Conservation (phyloP, 2,329 filamentous ascomycete genomes). For the Furcasterigmium sp. region DNA sequence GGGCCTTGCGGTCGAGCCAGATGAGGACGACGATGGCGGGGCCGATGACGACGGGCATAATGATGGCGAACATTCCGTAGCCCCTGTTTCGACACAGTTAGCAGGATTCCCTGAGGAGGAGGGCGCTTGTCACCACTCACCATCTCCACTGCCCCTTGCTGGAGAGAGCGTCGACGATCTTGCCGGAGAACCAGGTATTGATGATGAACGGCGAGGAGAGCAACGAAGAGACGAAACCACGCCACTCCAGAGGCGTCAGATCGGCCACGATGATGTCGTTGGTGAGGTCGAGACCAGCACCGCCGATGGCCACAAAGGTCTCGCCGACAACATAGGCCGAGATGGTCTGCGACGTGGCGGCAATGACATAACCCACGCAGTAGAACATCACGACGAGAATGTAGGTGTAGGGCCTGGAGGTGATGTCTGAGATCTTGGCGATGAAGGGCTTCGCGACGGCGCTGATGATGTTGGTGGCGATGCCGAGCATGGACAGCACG, state of each 20-base stretch:
- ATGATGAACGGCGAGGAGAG: constrained; percentile 52
- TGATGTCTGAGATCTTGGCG: constrained; percentile 57
- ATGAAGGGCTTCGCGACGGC: constrained; percentile 56
- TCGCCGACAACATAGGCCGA: constrained; percentile 46
- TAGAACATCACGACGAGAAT: constrained; percentile 47
- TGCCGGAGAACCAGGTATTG: constrained; percentile 60
- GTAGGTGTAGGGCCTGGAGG: constrained; percentile 58
- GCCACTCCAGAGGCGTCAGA: constrained; percentile 46
- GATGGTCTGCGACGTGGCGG: constrained; percentile 47
- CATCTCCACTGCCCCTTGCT: constrained; percentile 19
- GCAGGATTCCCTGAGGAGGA: constrained; percentile 8
- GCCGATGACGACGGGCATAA: constrained; percentile 47
- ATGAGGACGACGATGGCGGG: constrained; percentile 42
- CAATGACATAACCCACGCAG: constrained; percentile 51
- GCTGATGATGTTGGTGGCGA: constrained; percentile 29
- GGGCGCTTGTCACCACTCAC: constrained; percentile 10
- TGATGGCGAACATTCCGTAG: constrained; percentile 50
- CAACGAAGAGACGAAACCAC: constrained; percentile 44
- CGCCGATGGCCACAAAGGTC: constrained; percentile 55
- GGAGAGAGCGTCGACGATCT: constrained; percentile 42
- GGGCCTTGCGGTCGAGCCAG: constrained; percentile 43
- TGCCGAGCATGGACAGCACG: constrained; percentile 19
- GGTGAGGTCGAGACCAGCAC: constrained; percentile 53
- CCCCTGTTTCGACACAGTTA: constrained; percentile 55
- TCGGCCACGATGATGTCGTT: constrained; percentile 61